Evolutionary conservation across 2,329 filamentous ascomycete species (phyloP).

Genomic region (Rutstroemia sp.): DNA sequence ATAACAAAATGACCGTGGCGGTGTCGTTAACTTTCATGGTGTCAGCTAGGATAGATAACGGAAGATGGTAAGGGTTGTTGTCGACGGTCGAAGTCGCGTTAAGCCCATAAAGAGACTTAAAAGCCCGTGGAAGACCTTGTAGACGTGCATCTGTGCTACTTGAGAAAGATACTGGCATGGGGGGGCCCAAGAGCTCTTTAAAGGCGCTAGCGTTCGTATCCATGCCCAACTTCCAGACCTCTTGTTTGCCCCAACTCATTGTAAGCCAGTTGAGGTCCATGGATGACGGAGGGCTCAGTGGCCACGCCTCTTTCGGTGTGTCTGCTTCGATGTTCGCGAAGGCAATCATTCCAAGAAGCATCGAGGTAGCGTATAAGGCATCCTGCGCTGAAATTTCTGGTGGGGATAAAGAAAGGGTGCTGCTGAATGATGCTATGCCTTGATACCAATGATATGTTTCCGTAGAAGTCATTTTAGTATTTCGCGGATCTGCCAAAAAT

Average conservation of each 20-base stretch:
- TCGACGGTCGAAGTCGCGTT: background rate
- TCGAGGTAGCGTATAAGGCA: constrained; percentile 39
- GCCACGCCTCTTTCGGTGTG: constrained; percentile 45
- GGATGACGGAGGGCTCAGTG: constrained; percentile 37
- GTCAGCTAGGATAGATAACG: constrained; percentile 6
- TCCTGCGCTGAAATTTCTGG: constrained; percentile 36
- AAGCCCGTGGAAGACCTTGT: background rate
- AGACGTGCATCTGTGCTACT: background rate
- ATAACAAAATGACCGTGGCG: constrained; percentile 37
- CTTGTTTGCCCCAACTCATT: constrained; percentile 47
- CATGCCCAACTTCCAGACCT: constrained; percentile 36
- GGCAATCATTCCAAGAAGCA: constrained; percentile 38
- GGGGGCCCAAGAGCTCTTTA: background rate
- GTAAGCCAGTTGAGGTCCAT: constrained; percentile 51
- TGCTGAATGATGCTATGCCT: constrained; percentile 40
- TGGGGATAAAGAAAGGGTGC: constrained; percentile 31
- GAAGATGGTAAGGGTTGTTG: constrained; percentile 15
- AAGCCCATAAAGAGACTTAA: constrained; percentile 13
- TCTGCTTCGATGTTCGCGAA: constrained; percentile 38
- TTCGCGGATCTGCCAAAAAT: constrained; percentile 21
- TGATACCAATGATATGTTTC: constrained; percentile 42
- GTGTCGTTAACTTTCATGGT: constrained; percentile 18
- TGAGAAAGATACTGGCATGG: background rate
- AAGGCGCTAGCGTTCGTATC: background rate
- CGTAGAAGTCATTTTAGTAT: constrained; percentile 23